Base-by-base conservation (phyloP, 345 rosid species). In the Stellera chamaejasme region DNA sequence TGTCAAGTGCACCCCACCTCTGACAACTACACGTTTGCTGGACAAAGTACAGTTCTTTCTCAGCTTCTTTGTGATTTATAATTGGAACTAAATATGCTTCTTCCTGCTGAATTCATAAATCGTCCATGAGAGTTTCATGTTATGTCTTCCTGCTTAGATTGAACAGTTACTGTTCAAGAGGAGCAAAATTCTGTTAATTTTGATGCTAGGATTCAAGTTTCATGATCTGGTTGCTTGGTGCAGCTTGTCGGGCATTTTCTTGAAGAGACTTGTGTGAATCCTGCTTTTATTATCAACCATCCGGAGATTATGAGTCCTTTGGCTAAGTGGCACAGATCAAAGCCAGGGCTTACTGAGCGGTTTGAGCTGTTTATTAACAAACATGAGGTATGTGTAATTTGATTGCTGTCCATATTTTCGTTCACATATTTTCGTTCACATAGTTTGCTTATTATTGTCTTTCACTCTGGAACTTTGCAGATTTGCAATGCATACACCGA, bases 221-320 rank as follows among this genome's bases (percentile, higher is more conserved):
- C 23, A 19, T 19, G 1, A 19, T 19, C 23, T 19, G 23, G 0
- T 32, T 32, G 39, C 7, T 55, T 13, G 54, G 68, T 64, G 65
- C 85, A 94, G 97, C 88, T 94, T 72, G 99, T 85, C 58, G 99
- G 99, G 2, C 88, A 90, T 66, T 94, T 90, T 64, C 69, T 94
- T 52, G 99, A 94, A 77, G 96, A 75, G 64, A 81, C 79, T 0
- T 94, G 99, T 64, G 88, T 90, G 46, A 94, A 94, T 67, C 99
- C 99, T 50, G 59, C 97, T 39, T 94, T 83, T 78, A 90, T 94
- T 60, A 90, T 85, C 57, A 79, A 90, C 78, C 99, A 86, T 66
- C 97, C 92, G 15, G 89, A 83, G 72, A 83, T 89, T 56, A 86
- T 86, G 95, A 89, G 95, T 74, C 91, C 91, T 13, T 66, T 89